A percentile compares a stretch with the other conserved stretches of the same genome.
Conservation (phyloP, 75 land plant genomes). For the Ceratopteris richardii region DNA sequence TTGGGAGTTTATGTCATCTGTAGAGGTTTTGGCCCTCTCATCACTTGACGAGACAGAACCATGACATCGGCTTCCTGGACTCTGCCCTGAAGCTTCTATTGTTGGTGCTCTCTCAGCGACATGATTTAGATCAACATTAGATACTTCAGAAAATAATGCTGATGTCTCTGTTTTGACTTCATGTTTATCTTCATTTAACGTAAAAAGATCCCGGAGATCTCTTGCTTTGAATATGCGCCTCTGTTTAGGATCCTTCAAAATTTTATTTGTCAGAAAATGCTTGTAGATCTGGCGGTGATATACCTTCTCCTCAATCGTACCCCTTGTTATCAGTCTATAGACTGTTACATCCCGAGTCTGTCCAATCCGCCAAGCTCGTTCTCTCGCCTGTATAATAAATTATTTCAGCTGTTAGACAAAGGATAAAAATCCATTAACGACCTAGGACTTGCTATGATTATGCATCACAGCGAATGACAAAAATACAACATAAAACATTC, state of each 20-base stretch:
- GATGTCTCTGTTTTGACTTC: constrained; percentile 75
- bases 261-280: constrained; percentile 89
- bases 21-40: neutral
- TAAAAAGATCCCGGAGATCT: constrained; percentile 92
- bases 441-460: no score
- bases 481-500: no score
- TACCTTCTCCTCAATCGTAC: constrained; percentile 96
- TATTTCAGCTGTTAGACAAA: no score
- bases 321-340: constrained; percentile 86
- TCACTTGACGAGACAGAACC: neutral
- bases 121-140: constrained; percentile 36
- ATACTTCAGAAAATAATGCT: constrained; percentile 66
- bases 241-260: constrained; percentile 86
- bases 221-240: constrained; percentile 89
- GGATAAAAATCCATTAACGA: no score
- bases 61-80: neutral
- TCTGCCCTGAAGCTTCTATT: no score
- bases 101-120: constrained; percentile 22
- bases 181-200: constrained; percentile 60
- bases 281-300: constrained; percentile 97
- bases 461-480: no score
- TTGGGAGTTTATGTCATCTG: neutral
- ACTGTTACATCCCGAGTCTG: constrained; percentile 86
- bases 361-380: constrained; percentile 99
- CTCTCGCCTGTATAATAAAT: constrained; percentile 58